phyloP scores from a whole-genome alignment of 2,329 filamentous ascomycete species.

The Daldinia eschscholtzii region DNA sequence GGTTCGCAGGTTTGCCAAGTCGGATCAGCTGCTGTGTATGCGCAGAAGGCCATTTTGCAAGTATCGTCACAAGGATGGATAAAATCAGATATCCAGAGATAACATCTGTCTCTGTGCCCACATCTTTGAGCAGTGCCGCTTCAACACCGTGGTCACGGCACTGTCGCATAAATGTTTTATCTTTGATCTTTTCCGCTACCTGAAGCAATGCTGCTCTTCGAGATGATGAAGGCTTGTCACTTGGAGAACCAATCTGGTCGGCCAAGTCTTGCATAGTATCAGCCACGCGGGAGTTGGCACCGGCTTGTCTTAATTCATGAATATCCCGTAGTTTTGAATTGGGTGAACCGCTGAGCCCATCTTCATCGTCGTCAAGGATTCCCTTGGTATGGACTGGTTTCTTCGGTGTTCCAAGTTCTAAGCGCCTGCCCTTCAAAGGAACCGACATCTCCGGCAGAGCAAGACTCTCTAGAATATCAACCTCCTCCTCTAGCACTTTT shows the following conservation, averaged over 20 bases:
- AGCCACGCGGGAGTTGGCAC: conserved; percentile 74
- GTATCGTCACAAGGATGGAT: conserved; percentile 72
- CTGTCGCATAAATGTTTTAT: conserved; percentile 73
- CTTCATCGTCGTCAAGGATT: conserved; percentile 58
- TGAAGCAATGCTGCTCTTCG: conserved; percentile 71
- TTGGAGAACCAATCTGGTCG: conserved; percentile 69
- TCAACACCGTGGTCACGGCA: conserved; percentile 82
- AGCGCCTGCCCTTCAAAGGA: conserved; percentile 49
- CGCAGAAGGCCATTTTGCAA: conserved; percentile 70
- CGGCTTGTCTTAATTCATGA: conserved; percentile 74
- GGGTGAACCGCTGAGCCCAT: conserved; percentile 57
- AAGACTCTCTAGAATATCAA: conserved; percentile 49
- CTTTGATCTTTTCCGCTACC: conserved; percentile 68
- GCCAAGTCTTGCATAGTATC: conserved; percentile 75
- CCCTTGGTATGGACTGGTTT: conserved; percentile 38
- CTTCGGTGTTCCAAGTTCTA: conserved; percentile 50
- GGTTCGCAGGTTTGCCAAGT: conserved; percentile 64
- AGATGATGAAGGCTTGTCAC: conserved; percentile 61
- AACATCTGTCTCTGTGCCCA: conserved; percentile 70
- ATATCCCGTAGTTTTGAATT: conserved; percentile 70
- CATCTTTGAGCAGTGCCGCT: conserved; percentile 73
- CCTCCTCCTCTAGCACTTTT: conserved; percentile 52
- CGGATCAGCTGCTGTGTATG: conserved; percentile 70
- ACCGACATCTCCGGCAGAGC: conserved; percentile 45
- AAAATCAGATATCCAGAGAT: conserved; percentile 73